Base-by-base conservation (phyloP, 371 early-diverging fungal genomes). In the Mortierella sp. region DNA sequence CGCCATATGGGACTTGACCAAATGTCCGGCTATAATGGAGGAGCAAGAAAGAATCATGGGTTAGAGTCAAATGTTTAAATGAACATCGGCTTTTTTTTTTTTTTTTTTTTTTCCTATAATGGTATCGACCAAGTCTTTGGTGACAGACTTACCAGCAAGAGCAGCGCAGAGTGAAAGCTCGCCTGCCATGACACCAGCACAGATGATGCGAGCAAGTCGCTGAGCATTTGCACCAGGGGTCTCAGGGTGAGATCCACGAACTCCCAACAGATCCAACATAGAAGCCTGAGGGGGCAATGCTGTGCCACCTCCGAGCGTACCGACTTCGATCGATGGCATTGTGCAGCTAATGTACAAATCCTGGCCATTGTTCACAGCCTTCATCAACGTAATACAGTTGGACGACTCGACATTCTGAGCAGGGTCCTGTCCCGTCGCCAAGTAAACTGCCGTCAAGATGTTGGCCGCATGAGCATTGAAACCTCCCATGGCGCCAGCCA, bases 401-500 rank as follows among this genome's bases (percentile, higher is more conserved):
- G 95, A 95, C 46, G 93, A 92, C 82, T 98, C 98, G 37, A 98
- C 96, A 72, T 97, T 96, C 74, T 98, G 99, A 3, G 97, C 99
- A 1, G 98, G 97, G 75, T 98, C 99, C 82, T 98, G 99, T 37
- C 98, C 98, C 21, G 97, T 94, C 1, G 99, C 99, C 18, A 98
- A 62, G 75, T 90, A 98, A 6, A 98, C 85, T n/a, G 97, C 97
- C 0, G 98, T 97, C 68, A 98, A 81, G 61, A 95, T 96, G 71
- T 98, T 98, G 70, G 97, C 95, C 3, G 98, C 97, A 69, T 98
- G 98, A 7, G 97, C 97, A 82, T 97, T 98, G 87, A 97, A 97
- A 0, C 98, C 98, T 62, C 99, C 98, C 26, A 97, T 83, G 18
- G 93, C 86, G 7, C 98, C 97, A 16, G 98, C 98, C 95, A 98